Base-by-base conservation (phyloP, 1,284 basidiomycete genomes). In the Cryptococcus hybrid region DNA sequence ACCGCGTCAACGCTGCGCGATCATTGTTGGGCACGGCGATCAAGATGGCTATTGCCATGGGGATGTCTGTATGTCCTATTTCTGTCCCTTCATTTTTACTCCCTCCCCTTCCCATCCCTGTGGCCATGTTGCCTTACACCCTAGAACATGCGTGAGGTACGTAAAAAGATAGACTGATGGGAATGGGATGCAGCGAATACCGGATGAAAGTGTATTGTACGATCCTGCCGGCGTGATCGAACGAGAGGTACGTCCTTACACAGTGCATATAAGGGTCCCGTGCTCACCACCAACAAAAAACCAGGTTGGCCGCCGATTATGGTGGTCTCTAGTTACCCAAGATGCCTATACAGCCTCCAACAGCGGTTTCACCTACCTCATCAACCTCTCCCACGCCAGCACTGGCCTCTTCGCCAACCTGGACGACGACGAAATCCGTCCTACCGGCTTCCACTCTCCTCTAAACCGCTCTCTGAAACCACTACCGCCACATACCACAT, bases 261-360 rank as follows among this genome's bases (percentile, higher is more conserved):
- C 24, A 24, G 24, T 4, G 7, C 45, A 13, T 3, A 18, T 9
- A 39, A 7, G 3, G 6, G 6, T 30, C 9, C 42, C 5, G n/a
- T 11, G 8, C 1, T n/a, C 38, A 24, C 43, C 15, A 13, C 36
- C n/a, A 24, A 24, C 18, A n/a, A 35, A 5, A 24, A 24, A 24
- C 24, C 24, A 24, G 54, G 62, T 74, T 12, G 74, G 72, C 0
- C 63, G 74, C 2, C 62, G 72, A 36, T 56, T 75, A 35, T 75
- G 73, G 73, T 75, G 73, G 73, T 71, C 72, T 36, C 61, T 74
- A 2, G 71, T 74, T 12, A 72, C 68, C 61, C 63, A 62, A 42
- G 61, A 62, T 38, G 61, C 61, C n/a, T 62, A 62, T 39, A 62
- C 61, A 24, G 61, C 61, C 5, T 62, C 61, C 7, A 62, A 46